These are phyloP conservation scores for Bipolaris gigantea DNA, from an alignment of 2,329 filamentous ascomycete genomes.

Conservation along the genomic window DNA sequence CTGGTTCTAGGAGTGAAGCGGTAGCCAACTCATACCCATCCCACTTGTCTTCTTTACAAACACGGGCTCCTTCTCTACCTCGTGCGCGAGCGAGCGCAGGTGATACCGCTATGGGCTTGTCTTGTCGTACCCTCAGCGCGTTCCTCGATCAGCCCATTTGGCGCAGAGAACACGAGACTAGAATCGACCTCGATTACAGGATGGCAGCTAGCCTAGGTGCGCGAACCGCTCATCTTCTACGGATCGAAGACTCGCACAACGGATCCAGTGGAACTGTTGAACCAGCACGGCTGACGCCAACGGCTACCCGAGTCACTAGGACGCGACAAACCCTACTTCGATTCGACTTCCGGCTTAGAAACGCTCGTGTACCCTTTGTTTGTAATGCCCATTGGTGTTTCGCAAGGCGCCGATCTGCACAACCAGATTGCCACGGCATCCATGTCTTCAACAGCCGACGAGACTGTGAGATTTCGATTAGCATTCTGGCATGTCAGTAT, in stretches of 20 bases:
- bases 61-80: neutral
- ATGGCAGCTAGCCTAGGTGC: conserved; percentile 6
- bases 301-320: conserved; percentile 13
- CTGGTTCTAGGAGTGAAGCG: neutral
- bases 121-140: neutral
- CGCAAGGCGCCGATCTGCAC: conserved; percentile 1
- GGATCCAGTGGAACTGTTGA: conserved; percentile 37
- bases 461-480: neutral
- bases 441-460: neutral
- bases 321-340: conserved; percentile 1
- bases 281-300: conserved; percentile 28
- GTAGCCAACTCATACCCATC: neutral
- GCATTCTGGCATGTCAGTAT: neutral
- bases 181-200: conserved; percentile 6
- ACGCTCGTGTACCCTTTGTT: conserved; percentile 1
- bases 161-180: conserved; percentile 4
- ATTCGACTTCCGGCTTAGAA: conserved; percentile 6
- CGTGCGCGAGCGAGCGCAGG: neutral
- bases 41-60: conserved; percentile 1
- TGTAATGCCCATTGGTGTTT: conserved; percentile 1
- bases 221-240: conserved; percentile 11
- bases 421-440: neutral
- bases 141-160: neutral
- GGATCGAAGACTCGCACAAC: conserved; percentile 33
- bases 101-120: conserved; percentile 1